Conservation (phyloP, 1,139 yeast genomes). For the Scheffersomyces quercinus region DNA sequence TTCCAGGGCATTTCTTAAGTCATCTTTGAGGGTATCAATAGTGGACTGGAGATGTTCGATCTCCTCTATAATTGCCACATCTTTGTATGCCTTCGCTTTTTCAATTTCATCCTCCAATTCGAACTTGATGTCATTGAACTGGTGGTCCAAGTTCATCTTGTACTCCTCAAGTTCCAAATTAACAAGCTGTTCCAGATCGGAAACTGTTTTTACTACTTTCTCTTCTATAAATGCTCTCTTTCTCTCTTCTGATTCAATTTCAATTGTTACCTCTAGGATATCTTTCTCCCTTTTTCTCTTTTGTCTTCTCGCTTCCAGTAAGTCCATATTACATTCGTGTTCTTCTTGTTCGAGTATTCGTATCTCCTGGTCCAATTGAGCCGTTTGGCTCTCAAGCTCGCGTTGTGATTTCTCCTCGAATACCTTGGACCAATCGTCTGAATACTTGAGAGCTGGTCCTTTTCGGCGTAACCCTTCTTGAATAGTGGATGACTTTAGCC, state of each 20-base stretch:
- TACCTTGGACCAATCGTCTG: neutral
- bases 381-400: neutral
- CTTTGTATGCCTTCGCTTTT: slow-evolving; percentile 26
- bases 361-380: neutral
- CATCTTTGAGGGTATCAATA: slow-evolving; percentile 9
- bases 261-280: slow-evolving; percentile 1
- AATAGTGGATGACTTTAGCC: neutral
- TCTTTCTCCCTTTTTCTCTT: neutral
- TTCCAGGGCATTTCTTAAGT: slow-evolving; percentile 12
- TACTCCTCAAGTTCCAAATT: slow-evolving; percentile 13
- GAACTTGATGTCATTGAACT: slow-evolving; percentile 33
- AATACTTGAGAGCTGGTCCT: neutral
- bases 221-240: neutral
- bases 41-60: slow-evolving; percentile 17
- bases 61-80: slow-evolving; percentile 19
- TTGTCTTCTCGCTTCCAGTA: slow-evolving; percentile 11
- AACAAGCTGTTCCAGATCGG: slow-evolving; percentile 10
- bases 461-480: neutral
- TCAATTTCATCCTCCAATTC: slow-evolving; percentile 33
- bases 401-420: neutral
- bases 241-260: slow-evolving; percentile 8
- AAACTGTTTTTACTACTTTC: neutral
- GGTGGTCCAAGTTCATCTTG: slow-evolving; percentile 20
- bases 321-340: slow-evolving; percentile 5
- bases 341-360: slow-evolving; percentile 2